These are phyloP conservation scores for Erodium moschatum DNA, from an alignment of 441 rosid genomes.

Conservation along the genomic window DNA sequence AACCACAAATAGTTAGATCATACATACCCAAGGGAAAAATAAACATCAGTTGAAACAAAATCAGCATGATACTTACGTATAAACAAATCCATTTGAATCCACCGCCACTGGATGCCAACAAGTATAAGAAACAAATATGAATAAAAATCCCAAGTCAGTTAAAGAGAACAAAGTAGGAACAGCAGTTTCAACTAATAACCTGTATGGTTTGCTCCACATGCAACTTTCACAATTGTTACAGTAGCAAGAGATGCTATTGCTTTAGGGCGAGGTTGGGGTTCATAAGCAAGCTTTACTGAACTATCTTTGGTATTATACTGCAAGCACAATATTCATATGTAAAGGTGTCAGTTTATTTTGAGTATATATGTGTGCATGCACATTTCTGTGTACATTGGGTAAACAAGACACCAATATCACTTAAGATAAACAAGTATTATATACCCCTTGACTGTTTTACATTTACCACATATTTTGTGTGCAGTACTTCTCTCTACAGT, in stretches of 20 bases:
- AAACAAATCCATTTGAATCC: slow-evolving; percentile 76
- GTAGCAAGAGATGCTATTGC: slow-evolving; percentile 63
- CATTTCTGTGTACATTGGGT: background rate
- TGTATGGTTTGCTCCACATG: slow-evolving; percentile 88
- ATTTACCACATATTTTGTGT: background rate
- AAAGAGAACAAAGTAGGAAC: background rate
- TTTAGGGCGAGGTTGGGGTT: slow-evolving; percentile 86
- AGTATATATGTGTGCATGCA: background rate
- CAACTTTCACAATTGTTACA: slow-evolving; percentile 81
- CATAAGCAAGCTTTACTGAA: slow-evolving; percentile 78
- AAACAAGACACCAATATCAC: background rate
- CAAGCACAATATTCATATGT: slow-evolving; percentile 17
- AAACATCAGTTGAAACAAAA: background rate
- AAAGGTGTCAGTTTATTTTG: background rate
- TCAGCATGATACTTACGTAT: slow-evolving; percentile 58
- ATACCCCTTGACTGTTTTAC: background rate
- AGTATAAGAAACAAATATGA: slow-evolving; percentile 12
- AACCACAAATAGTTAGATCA: slow-evolving; percentile 10
- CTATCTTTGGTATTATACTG: slow-evolving; percentile 90
- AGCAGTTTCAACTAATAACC: slow-evolving; percentile 33
- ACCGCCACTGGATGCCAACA: slow-evolving; percentile 65
- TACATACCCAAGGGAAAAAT: slow-evolving; percentile 11
- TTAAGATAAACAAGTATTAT: background rate
- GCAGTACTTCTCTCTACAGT: background rate
- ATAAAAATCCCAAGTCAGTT: slow-evolving; percentile 8